phyloP scores from a whole-genome alignment of 1,284 basidiomycete genomes.

The Ustilago xerochloae region DNA sequence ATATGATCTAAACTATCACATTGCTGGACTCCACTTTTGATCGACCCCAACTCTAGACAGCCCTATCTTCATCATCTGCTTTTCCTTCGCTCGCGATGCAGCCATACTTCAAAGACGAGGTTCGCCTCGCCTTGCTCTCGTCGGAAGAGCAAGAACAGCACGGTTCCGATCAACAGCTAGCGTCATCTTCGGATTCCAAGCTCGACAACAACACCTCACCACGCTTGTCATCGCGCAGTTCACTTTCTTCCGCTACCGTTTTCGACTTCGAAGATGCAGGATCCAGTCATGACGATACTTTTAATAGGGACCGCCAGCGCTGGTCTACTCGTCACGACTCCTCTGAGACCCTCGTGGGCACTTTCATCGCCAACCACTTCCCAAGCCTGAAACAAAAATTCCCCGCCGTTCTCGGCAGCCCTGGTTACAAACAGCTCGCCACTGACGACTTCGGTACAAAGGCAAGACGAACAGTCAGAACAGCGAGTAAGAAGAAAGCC shows the following conservation, averaged over 20 bases:
- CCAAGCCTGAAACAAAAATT: slow-evolving; percentile 21
- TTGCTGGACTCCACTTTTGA: no score
- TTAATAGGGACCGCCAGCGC: slow-evolving; percentile 2
- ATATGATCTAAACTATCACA: no score
- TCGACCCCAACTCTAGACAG: no score
- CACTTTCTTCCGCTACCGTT: slow-evolving; percentile 20
- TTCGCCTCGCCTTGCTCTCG: slow-evolving; percentile 12
- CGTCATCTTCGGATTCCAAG: background rate
- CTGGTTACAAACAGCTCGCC: slow-evolving; percentile 13
- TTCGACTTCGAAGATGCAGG: slow-evolving; percentile 4
- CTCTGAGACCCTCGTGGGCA: slow-evolving; percentile 17
- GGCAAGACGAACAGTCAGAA: background rate
- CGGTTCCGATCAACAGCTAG: background rate
- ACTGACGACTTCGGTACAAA: background rate
- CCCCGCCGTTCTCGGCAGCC: background rate
- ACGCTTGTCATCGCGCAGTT: slow-evolving; percentile 10
- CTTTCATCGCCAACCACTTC: slow-evolving; percentile 11
- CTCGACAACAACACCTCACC: background rate
- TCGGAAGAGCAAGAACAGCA: background rate
- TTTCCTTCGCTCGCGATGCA: slow-evolving; percentile 8
- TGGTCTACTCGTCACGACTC: slow-evolving; percentile 7
- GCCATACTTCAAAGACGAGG: slow-evolving; percentile 29
- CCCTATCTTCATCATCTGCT: no score
- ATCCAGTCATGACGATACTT: background rate
- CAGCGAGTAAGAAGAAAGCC: slow-evolving; percentile 7